phyloP scores from a whole-genome alignment of 257 asterid species.

The Solanum virginianum region DNA sequence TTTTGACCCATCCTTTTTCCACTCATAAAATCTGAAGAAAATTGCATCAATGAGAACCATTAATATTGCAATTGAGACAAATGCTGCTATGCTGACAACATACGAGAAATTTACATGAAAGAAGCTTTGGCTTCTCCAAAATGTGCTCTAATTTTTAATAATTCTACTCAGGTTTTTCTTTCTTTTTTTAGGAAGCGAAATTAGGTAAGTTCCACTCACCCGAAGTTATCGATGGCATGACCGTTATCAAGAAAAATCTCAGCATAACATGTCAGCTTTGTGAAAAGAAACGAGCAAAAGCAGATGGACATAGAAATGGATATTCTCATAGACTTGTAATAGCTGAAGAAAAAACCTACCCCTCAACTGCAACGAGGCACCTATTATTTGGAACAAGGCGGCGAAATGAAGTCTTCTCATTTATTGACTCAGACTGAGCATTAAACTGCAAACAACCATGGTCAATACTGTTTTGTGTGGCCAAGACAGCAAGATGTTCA shows the following conservation, averaged over 20 bases:
- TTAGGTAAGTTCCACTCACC: neutral
- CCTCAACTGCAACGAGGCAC: slow-evolving; percentile 83
- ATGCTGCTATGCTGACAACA: neutral
- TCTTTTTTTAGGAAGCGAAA: neutral
- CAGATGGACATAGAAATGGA: neutral
- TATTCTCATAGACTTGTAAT: neutral
- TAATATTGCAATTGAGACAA: neutral
- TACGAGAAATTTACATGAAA: neutral
- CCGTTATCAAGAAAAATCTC: neutral
- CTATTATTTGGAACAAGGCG: slow-evolving; percentile 70
- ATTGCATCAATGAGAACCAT: neutral
- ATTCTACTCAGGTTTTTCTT: neutral
- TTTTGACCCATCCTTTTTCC: slow-evolving; percentile 87
- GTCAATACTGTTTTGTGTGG: slow-evolving; percentile 2
- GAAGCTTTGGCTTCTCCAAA: neutral
- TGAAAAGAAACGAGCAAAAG: neutral
- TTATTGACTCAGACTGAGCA: slow-evolving; percentile 75
- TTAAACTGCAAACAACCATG: slow-evolving; percentile 47
- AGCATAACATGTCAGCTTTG: neutral
- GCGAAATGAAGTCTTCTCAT: slow-evolving; percentile 84
- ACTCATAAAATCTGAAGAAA: slow-evolving; percentile 72
- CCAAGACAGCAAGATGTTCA: neutral
- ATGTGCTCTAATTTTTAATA: neutral
- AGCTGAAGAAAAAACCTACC: slow-evolving; percentile 28
- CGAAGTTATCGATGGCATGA: neutral